Evolutionary conservation across 441 rosid species (phyloP).

Genomic region (Euphorbia celastroides): DNA sequence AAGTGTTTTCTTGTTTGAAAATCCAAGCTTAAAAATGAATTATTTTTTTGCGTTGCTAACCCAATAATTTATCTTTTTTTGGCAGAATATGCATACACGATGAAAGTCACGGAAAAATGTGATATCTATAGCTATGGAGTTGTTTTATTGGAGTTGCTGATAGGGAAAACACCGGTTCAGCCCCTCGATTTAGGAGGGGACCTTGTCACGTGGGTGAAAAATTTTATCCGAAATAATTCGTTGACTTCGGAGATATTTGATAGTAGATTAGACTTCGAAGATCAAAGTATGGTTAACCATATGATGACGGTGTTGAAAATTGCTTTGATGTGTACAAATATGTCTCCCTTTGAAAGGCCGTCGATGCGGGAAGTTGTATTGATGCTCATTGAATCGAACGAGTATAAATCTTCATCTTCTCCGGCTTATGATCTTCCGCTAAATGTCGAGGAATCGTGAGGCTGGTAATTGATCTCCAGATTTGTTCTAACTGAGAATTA

Average conservation of each 20-base stretch:
- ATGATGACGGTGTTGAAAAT: constrained; percentile 75
- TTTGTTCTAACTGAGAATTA: constrained; percentile 9
- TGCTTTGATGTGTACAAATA: constrained; percentile 68
- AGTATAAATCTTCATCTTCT: constrained; percentile 36
- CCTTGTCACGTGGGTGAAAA: constrained; percentile 65
- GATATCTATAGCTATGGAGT: constrained; percentile 96
- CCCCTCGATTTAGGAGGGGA: constrained; percentile 85
- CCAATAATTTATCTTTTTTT: not conserved
- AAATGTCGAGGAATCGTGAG: constrained; percentile 23
- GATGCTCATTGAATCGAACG: constrained; percentile 85
- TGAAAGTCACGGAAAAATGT: constrained; percentile 96
- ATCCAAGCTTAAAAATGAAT: too few relatives aligned
- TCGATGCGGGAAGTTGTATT: constrained; percentile 88
- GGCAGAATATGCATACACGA: constrained; percentile 90
- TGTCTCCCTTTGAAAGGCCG: constrained; percentile 75
- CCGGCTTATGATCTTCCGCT: constrained; percentile 40
- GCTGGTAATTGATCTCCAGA: constrained; percentile 14
- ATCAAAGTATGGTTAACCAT: constrained; percentile 49
- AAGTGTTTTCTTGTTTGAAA: constrained; percentile 17
- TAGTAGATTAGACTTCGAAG: constrained; percentile 56
- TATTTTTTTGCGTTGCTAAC: not conserved
- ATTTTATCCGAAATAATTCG: constrained; percentile 53
- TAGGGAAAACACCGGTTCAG: constrained; percentile 84
- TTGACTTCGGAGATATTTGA: constrained; percentile 57
- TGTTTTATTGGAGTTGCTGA: constrained; percentile 77